A percentile compares a stretch with the other conserved stretches of the same genome.
These are phyloP conservation scores for Apiospora aurea DNA, from an alignment of 2,329 filamentous ascomycete species.

Conservation along the genomic window DNA sequence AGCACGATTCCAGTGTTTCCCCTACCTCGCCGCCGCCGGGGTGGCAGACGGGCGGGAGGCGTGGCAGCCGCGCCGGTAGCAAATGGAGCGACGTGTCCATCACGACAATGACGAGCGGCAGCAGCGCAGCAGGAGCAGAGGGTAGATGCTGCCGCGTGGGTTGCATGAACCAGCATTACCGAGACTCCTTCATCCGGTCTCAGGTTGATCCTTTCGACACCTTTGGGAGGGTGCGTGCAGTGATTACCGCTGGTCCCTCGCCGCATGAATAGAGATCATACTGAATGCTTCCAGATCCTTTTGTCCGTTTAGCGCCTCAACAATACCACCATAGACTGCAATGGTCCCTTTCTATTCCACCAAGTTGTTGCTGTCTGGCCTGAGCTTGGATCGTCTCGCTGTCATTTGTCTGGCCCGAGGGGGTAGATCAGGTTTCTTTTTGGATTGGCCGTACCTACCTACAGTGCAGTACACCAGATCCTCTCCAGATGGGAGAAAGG, in stretches of 20 bases:
- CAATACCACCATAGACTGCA: not conserved
- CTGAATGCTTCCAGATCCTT: not conserved
- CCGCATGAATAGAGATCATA: not conserved
- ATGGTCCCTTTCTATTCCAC: not conserved
- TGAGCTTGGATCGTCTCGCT: not conserved
- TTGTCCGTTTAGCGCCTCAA: not conserved
- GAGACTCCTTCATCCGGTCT: constrained; percentile 13
- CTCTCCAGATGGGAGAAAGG: not conserved
- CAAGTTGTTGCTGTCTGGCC: not conserved
- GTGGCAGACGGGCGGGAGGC: not conserved
- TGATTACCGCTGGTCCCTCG: not conserved
- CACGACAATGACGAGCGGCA: not conserved
- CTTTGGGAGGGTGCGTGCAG: constrained; percentile 9
- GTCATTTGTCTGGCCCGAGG: not conserved
- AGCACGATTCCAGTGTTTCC: not conserved
- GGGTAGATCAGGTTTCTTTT: not conserved
- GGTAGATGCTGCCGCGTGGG: not conserved
- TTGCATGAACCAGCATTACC: not conserved
- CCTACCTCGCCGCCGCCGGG: not conserved
- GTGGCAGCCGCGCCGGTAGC: not conserved
- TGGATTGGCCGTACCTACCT: not conserved
- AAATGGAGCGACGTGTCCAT: not conserved
- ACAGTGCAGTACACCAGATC: not conserved
- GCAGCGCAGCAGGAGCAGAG: not conserved
- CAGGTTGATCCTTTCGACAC: constrained; percentile 15